Evolutionary conservation across 306 rosid species (phyloP).

Genomic region (Albizia julibrissin): DNA sequence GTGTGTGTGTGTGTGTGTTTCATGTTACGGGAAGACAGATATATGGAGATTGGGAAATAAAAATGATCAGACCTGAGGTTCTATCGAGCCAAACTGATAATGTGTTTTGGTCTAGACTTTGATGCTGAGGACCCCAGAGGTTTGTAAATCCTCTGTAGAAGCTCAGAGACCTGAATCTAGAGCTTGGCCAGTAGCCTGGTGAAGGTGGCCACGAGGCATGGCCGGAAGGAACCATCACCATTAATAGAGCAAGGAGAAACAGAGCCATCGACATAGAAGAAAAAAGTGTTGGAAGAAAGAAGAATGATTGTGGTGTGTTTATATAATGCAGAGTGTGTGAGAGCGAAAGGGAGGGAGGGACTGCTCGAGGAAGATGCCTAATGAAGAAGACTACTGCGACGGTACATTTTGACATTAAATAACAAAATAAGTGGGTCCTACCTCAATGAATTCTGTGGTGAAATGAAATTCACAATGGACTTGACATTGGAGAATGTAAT

Average conservation of each 20-base stretch:
- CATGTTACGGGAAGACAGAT: not conserved
- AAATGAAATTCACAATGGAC: conserved; percentile 30
- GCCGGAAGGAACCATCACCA: conserved; percentile 49
- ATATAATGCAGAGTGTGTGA: conserved; percentile 53
- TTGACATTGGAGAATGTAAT: not conserved
- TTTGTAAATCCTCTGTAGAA: conserved; percentile 69
- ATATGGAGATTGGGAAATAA: not conserved
- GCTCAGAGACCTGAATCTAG: conserved; percentile 61
- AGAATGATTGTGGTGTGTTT: conserved; percentile 44
- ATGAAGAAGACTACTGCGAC: conserved; percentile 46
- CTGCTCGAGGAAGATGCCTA: conserved; percentile 31
- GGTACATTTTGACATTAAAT: conserved; percentile 52
- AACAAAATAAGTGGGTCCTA: conserved; percentile 52
- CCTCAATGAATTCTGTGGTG: conserved; percentile 1
- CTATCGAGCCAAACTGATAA: conserved; percentile 90
- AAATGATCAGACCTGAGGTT: conserved; percentile 55
- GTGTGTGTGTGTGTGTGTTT: not conserved
- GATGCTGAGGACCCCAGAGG: conserved; percentile 95
- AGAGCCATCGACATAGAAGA: conserved; percentile 48
- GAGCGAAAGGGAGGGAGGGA: conserved; percentile 37
- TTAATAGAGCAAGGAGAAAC: conserved; percentile 43
- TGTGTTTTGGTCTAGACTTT: conserved; percentile 57
- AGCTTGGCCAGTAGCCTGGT: conserved; percentile 93
- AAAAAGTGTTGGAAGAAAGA: conserved; percentile 28
- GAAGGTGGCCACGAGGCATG: conserved; percentile 83